phyloP scores from a whole-genome alignment of 805 yeast species.

The Lipomyces sp. region DNA sequence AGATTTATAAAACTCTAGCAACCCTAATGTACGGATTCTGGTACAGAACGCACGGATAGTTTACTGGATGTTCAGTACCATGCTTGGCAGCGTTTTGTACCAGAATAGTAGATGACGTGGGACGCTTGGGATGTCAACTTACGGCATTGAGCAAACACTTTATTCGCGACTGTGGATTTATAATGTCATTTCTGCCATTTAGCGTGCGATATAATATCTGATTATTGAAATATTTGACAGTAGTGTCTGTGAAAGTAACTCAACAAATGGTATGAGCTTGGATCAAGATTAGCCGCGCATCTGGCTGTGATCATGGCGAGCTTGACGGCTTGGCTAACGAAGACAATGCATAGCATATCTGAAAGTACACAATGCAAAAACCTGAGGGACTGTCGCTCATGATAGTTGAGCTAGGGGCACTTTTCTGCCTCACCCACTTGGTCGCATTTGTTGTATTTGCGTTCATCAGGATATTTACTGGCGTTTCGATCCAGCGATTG shows the following conservation, averaged over 20 bases:
- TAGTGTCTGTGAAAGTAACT: not conserved
- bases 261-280: slow-evolving; percentile 2
- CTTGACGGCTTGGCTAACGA: not conserved
- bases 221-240: not conserved
- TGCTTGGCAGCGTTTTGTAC: not conserved
- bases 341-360: not conserved
- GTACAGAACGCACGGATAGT: too few species aligned
- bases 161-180: not conserved
- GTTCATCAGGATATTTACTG: slow-evolving; percentile 48
- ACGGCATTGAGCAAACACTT: not conserved
- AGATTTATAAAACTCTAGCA: too few species aligned
- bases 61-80: too few species aligned
- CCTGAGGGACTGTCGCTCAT: slow-evolving; percentile 35
- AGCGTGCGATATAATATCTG: not conserved
- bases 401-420: slow-evolving; percentile 30
- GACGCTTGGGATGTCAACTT: too few species aligned
- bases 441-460: slow-evolving; percentile 48
- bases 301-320: not conserved
- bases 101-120: not conserved
- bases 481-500: slow-evolving; percentile 49
- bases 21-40: too few species aligned
- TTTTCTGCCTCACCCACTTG: slow-evolving; percentile 37
- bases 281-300: not conserved
- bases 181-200: not conserved
- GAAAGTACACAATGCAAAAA: slow-evolving; percentile 19